A percentile compares a stretch with the other conserved stretches of the same genome.
Conservation (phyloP, 495 filamentous ascomycete genomes). For the Eremomyces bilateralis region DNA sequence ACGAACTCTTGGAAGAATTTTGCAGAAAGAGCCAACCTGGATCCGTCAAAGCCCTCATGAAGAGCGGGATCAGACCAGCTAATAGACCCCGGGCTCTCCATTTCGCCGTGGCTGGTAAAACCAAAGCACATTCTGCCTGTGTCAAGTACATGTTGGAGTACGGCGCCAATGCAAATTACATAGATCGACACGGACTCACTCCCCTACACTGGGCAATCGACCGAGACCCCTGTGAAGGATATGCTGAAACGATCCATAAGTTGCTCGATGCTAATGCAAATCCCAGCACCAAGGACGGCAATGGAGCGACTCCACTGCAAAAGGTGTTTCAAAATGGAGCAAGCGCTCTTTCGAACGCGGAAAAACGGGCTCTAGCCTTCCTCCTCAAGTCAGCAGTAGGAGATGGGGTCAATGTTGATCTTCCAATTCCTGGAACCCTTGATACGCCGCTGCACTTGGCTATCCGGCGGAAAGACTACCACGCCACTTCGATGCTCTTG, state of each 20-base stretch:
- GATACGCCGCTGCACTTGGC: conserved; percentile 10
- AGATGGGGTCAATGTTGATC: conserved; percentile 5
- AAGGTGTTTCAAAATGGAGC: conserved; percentile 6
- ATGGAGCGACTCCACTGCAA: conserved; percentile 7
- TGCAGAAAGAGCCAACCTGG: background rate
- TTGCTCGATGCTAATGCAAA: conserved; percentile 3
- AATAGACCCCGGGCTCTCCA: conserved; percentile 1
- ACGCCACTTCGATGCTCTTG: conserved; percentile 6
- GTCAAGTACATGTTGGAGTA: background rate
- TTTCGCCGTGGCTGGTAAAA: background rate
- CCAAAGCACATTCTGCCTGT: background rate
- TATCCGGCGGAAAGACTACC: conserved; percentile 7
- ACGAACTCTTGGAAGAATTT: conserved; percentile 1
- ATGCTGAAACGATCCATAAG: background rate
- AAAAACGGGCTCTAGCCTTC: conserved; percentile 3
- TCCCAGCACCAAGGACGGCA: conserved; percentile 1
- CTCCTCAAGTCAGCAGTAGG: conserved; percentile 2
- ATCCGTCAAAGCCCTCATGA: conserved; percentile 1
- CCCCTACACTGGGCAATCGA: background rate
- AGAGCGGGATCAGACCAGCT: conserved; percentile 6
- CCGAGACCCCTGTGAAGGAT: background rate
- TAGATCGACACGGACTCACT: no score
- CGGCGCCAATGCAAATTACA: background rate
- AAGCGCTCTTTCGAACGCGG: no score
- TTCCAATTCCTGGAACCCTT: conserved; percentile 4